Evolutionary conservation across 2,329 filamentous ascomycete species (phyloP).

Genomic region (Didymella pomorum): DNA sequence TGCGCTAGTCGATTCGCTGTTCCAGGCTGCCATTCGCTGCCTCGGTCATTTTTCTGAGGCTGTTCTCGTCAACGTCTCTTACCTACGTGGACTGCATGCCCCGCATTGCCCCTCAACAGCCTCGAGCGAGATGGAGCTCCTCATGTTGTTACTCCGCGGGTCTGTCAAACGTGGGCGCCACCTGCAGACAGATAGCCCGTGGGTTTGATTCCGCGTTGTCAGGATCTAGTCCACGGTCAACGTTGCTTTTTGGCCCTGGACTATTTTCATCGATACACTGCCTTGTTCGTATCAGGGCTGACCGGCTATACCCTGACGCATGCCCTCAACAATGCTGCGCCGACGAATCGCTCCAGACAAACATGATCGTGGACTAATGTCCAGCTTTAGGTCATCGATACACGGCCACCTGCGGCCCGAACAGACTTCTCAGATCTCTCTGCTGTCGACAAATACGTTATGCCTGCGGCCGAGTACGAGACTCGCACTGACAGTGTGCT

Average conservation of each 20-base stretch:
- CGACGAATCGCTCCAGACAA: conserved; percentile 23
- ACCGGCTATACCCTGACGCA: background rate
- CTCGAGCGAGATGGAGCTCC: background rate
- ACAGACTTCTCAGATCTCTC: conserved; percentile 84
- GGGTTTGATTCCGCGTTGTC: background rate
- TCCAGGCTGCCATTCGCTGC: conserved; percentile 24
- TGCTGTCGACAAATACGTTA: conserved; percentile 85
- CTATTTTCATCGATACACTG: background rate
- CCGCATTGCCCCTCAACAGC: conserved; percentile 33
- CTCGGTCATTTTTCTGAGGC: conserved; percentile 28
- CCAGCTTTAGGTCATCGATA: conserved; percentile 73
- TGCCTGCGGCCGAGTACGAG: conserved; percentile 87
- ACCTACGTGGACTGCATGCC: conserved; percentile 27
- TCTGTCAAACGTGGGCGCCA: background rate
- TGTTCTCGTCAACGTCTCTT: conserved; percentile 17
- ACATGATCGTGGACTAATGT: conserved; percentile 36
- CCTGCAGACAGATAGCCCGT: background rate
- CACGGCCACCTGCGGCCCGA: conserved; percentile 75
- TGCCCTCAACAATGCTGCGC: conserved; percentile 19
- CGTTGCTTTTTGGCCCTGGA: conserved; percentile 7
- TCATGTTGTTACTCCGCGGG: background rate
- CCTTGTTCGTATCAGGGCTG: background rate
- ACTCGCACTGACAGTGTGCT: conserved; percentile 86
- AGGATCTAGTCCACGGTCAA: background rate
- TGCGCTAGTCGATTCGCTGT: conserved; percentile 5